phyloP scores from a whole-genome alignment of 2,329 filamentous ascomycete species.

The Fusarium temperatum region DNA sequence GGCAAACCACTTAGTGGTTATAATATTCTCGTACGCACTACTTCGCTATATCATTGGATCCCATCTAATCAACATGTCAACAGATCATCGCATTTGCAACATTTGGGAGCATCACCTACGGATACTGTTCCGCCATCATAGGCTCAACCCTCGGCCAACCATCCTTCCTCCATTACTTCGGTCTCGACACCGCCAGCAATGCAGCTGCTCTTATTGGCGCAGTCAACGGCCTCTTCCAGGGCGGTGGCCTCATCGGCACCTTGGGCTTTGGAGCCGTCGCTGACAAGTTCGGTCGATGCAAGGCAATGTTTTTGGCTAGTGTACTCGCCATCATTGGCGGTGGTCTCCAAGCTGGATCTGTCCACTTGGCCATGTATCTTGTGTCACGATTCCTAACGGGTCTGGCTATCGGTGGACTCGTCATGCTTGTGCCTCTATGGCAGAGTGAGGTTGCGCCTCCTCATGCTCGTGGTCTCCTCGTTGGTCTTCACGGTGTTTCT shows the following conservation, averaged over 20 bases:
- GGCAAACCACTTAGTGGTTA: neutral
- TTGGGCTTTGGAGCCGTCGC: neutral
- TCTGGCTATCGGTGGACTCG: neutral
- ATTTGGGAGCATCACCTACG: neutral
- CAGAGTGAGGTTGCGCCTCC: neutral
- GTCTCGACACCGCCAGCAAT: neutral
- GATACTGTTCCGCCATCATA: neutral
- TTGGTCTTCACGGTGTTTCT: neutral
- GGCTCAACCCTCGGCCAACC: neutral
- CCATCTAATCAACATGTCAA: fast-evolving
- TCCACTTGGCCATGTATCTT: neutral
- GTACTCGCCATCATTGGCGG: neutral
- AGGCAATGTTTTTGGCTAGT: neutral
- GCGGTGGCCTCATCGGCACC: neutral
- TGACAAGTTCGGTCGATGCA: neutral
- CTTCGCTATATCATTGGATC: fast-evolving
- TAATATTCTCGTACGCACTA: neutral
- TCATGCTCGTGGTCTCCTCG: neutral
- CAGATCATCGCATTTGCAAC: neutral
- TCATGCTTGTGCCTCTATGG: neutral
- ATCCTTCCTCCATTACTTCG: neutral
- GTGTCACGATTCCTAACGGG: neutral
- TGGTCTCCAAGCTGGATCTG: neutral
- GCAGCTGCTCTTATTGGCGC: neutral
- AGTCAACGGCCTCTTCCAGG: neutral